phyloP scores from a whole-genome alignment of 1,139 yeast genomes.

The Suhomyces maxii region DNA sequence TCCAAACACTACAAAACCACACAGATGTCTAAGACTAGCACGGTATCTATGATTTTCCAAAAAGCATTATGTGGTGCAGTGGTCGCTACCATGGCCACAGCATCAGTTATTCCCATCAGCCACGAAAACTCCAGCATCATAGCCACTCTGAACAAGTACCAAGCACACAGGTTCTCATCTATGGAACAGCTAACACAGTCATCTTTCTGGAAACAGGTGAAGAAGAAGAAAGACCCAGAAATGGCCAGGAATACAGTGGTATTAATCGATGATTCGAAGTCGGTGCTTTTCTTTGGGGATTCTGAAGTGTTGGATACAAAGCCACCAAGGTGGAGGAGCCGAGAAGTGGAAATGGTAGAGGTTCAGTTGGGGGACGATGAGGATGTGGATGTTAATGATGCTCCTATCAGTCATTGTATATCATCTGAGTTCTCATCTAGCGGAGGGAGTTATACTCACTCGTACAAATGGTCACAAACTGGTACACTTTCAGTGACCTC shows the following conservation, averaged over 20 bases:
- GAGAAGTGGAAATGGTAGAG: constrained; percentile 18
- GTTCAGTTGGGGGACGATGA: constrained; percentile 19
- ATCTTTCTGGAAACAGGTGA: constrained; percentile 18
- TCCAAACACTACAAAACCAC: neutral
- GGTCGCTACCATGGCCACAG: neutral
- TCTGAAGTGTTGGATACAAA: constrained; percentile 8
- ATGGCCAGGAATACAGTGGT: constrained; percentile 17
- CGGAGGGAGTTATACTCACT: constrained; percentile 20
- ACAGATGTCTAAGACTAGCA: no score
- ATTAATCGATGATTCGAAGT: constrained; percentile 13
- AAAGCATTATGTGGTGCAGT: neutral
- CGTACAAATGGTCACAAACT: constrained; percentile 11
- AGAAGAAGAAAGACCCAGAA: constrained; percentile 12
- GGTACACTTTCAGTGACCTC: neutral
- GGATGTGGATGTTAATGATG: constrained; percentile 3
- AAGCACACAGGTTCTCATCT: neutral
- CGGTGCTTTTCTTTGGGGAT: constrained; percentile 16
- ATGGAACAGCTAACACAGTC: constrained; percentile 10
- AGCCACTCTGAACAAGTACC: neutral
- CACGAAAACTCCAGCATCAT: neutral
- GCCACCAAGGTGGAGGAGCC: neutral
- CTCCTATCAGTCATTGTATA: constrained; percentile 21
- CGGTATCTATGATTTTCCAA: no score
- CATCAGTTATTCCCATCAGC: neutral
- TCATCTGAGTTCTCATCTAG: constrained; percentile 20